Percentiles rank a stretch among this genome's conserved stretches.
These are phyloP conservation scores for Lycium barbarum DNA, from an alignment of 257 asterid genomes.

Conservation along the genomic window DNA sequence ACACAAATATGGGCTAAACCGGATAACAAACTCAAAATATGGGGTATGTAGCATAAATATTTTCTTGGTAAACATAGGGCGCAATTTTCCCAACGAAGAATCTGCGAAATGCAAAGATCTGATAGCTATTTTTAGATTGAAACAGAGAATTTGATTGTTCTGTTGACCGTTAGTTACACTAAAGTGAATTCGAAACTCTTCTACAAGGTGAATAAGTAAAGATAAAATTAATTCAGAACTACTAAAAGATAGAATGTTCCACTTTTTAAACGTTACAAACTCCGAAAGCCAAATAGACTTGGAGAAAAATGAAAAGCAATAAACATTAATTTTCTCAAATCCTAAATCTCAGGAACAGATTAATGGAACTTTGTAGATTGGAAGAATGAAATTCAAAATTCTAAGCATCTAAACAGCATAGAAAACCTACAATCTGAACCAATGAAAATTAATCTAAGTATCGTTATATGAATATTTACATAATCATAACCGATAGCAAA, in stretches of 20 bases:
- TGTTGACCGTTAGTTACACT: neutral
- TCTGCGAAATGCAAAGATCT: neutral
- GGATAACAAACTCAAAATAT: too few relatives aligned
- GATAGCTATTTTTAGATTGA: neutral
- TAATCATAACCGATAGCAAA: too few relatives aligned
- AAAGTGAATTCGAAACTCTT: neutral
- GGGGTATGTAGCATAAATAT: too few relatives aligned
- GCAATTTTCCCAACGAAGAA: too few relatives aligned
- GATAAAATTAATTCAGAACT: neutral
- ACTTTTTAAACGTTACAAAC: neutral
- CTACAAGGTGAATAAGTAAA: neutral
- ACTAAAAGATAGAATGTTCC: neutral
- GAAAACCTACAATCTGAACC: too few relatives aligned
- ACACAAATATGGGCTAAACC: too few relatives aligned
- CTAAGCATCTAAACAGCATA: too few relatives aligned
- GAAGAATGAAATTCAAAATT: constrained; percentile 10
- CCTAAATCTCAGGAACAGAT: neutral
- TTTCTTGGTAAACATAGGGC: too few relatives aligned
- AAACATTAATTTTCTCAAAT: constrained; percentile 10
- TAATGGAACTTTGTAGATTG: neutral
- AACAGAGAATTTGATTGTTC: neutral
- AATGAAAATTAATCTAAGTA: too few relatives aligned
- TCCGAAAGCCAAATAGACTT: too few relatives aligned
- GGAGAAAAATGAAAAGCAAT: neutral
- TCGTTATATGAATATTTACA: too few relatives aligned